Percentiles rank a stretch among this genome's conserved stretches.
phyloP scores from a whole-genome alignment of 2,329 filamentous ascomycete species.

The Teratosphaeriaceae sp. region DNA sequence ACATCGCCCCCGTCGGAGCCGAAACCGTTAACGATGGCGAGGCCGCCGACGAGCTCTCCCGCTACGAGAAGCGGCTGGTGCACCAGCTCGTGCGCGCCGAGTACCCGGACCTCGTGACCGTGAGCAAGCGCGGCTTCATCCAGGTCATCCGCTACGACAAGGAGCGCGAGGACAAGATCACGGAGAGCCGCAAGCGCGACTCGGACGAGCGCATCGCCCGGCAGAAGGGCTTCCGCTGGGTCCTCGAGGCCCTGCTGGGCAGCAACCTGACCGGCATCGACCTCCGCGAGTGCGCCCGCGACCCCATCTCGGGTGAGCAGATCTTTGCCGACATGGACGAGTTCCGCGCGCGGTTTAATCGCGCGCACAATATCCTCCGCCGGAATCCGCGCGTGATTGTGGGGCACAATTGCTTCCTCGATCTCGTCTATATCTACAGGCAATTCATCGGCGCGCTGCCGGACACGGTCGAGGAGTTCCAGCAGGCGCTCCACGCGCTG shows the following conservation, averaged over 20 bases:
- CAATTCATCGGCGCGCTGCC: constrained; percentile 56
- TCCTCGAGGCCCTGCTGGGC: constrained; percentile 42
- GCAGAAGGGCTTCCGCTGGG: constrained; percentile 45
- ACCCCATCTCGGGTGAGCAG: constrained; percentile 27
- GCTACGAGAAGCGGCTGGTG: constrained; percentile 58
- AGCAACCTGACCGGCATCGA: constrained; percentile 33
- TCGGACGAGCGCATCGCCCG: constrained; percentile 34
- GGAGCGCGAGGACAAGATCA: constrained; percentile 37
- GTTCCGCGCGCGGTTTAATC: constrained; percentile 32
- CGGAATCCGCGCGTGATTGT: constrained; percentile 47
- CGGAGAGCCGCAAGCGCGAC: constrained; percentile 31
- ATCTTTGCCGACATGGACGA: constrained; percentile 31
- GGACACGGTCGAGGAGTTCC: constrained; percentile 47
- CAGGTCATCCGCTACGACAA: constrained; percentile 37
- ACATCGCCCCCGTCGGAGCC: constrained; percentile 24
- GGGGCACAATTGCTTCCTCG: constrained; percentile 60
- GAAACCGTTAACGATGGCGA: constrained; percentile 15
- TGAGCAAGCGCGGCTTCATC: constrained; percentile 38
- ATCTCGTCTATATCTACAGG: constrained; percentile 58
- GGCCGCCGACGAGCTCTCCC: constrained; percentile 36
- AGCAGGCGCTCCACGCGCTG: constrained; percentile 41
- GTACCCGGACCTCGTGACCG: constrained; percentile 43
- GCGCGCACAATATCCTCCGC: constrained; percentile 37
- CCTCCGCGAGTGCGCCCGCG: constrained; percentile 30
- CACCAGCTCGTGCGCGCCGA: constrained; percentile 61